phyloP scores from a whole-genome alignment of 768 basidiomycete species.

The Panellus pusillus region DNA sequence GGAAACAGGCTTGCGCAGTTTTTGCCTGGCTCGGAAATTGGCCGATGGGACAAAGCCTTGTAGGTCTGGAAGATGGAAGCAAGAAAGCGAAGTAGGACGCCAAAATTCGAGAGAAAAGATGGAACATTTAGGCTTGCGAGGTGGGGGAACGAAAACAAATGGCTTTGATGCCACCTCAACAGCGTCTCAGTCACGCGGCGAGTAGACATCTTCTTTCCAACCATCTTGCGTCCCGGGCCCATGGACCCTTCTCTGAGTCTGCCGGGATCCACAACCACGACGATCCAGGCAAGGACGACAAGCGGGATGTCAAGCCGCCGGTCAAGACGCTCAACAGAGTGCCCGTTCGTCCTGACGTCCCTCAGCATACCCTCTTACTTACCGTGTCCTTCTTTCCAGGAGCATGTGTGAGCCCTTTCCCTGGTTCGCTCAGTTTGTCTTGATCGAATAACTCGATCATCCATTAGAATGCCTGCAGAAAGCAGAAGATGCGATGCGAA shows the following conservation, averaged over 20 bases:
- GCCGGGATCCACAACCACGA: constrained; percentile 59
- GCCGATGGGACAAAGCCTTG: constrained; percentile 61
- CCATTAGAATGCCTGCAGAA: constrained; percentile 85
- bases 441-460: constrained; percentile 6
- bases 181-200: not conserved
- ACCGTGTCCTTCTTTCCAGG: constrained; percentile 43
- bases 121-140: constrained; percentile 66
- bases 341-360: constrained; percentile 61
- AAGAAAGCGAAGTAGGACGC: not conserved
- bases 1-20: constrained; percentile 20
- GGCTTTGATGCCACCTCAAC: not conserved
- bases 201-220: not conserved
- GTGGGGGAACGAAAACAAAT: constrained; percentile 3
- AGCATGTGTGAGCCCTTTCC: constrained; percentile 64
- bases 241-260: constrained; percentile 39
- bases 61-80: constrained; percentile 56
- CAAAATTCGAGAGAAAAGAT: constrained; percentile 42
- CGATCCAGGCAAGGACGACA: constrained; percentile 54
- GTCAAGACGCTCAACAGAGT: constrained; percentile 83
- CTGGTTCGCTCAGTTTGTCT: constrained; percentile 22
- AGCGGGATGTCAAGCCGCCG: constrained; percentile 70
- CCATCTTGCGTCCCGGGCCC: constrained; percentile 7
- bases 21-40: constrained; percentile 42
- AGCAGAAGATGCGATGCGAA: constrained; percentile 97
- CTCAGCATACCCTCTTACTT: constrained; percentile 18